Evolutionary conservation across 805 yeast genomes (phyloP), one percentile per base, ranked within the genome.

Genomic region (Ascoidea asiatica): DNA sequence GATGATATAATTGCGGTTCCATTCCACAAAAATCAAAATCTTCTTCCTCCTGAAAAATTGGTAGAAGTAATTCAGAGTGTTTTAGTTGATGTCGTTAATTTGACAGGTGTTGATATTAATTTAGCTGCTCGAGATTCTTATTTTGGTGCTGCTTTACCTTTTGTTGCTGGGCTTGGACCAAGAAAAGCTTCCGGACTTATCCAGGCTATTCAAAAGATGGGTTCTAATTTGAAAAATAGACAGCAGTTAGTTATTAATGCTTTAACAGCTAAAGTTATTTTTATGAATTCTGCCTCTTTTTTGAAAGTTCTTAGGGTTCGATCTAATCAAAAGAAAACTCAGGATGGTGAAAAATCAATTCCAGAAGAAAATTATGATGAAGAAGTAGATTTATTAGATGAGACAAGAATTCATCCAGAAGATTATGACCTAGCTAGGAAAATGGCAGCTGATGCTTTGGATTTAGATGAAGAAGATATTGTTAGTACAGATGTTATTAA

Each of bases 361-460:
- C 36, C 56, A 21, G 50, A 54, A 36, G 39, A 50, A 38, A 57
- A 61, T 47, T 70, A 64, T 48, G 69, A 78, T 47, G 65, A 75
- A n/a, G 77, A 79, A 21, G 73, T 81, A 35, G 97, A 90, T 56
- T 69, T 82, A 39, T 70, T 92, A 52, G 99, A 92, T 61, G 89
- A 92, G 43, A 92, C 98, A 0, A 76, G 98, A 65, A 88, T 92
- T 41, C 99, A 92, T 56, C 97, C 97, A 5, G 97, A 92, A 62
- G 99, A 92, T 64, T 92, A 92, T 60, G 95, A 86, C 51, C 70
- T 92, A 53, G 97, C 97, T 3, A 77, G 92, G 43, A 92, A 92
- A 60, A 92, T 92, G 89, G 97, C 97, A 5, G 92, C 95, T 1
- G 98, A 92, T 67, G 97, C 98, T 1, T 71, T 92, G 51, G 98